Conservation (phyloP, 2,329 filamentous ascomycete genomes). For the Xylaria sp. region DNA sequence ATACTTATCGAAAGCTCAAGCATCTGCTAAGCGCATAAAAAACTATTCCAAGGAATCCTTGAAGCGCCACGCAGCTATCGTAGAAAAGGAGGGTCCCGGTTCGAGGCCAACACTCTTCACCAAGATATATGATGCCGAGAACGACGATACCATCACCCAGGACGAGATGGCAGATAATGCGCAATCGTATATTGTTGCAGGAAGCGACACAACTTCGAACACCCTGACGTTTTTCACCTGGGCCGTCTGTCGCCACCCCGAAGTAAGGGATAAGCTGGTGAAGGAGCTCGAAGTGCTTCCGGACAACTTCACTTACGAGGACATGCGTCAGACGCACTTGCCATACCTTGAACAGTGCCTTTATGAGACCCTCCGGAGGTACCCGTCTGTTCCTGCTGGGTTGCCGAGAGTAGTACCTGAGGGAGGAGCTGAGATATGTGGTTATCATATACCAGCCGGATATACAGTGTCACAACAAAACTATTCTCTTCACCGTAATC, state of each 20-base stretch:
- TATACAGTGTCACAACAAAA: constrained; percentile 51
- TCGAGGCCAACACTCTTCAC: constrained; percentile 51
- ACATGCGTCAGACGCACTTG: constrained; percentile 46
- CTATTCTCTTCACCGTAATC: constrained; percentile 55
- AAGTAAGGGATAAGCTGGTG: constrained; percentile 43
- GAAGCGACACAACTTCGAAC: constrained; percentile 63
- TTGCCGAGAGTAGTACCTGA: constrained; percentile 50
- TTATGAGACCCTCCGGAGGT: constrained; percentile 49
- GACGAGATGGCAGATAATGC: constrained; percentile 37
- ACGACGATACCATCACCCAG: constrained; percentile 42
- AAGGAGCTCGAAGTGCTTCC: constrained; percentile 39
- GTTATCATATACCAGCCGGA: constrained; percentile 51
- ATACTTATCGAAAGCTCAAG: constrained; percentile 35
- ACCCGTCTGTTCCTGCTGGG: constrained; percentile 48
- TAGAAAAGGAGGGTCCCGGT: constrained; percentile 36
- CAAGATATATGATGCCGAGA: constrained; percentile 50
- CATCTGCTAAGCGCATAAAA: constrained; percentile 36
- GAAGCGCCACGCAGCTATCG: constrained; percentile 33
- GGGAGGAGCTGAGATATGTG: constrained; percentile 49
- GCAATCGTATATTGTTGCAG: constrained; percentile 58
- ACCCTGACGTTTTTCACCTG: constrained; percentile 60
- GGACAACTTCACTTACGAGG: constrained; percentile 44
- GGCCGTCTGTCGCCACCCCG: constrained; percentile 49
- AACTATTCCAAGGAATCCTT: constrained; percentile 46
- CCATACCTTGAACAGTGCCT: constrained; percentile 49